These are phyloP conservation scores for Annona squamosa DNA, from an alignment of 164 flowering plant species.

Conservation along the genomic window DNA sequence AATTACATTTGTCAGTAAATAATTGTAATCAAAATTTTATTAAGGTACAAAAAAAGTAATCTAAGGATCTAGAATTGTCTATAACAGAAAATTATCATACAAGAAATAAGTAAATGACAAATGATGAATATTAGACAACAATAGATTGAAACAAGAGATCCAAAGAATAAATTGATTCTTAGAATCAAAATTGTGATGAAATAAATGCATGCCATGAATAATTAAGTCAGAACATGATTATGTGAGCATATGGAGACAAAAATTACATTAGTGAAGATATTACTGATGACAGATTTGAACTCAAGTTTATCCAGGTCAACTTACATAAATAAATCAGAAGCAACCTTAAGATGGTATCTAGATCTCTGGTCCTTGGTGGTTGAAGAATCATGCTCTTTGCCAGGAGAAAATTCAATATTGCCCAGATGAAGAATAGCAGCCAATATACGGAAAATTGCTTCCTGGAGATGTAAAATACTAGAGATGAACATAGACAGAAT, in stretches of 20 bases:
- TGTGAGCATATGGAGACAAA: background rate
- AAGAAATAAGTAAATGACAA: background rate
- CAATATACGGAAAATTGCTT: conserved; percentile 85
- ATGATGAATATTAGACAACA: background rate
- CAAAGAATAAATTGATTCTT: background rate
- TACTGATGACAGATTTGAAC: background rate
- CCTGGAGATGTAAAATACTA: conserved; percentile 32
- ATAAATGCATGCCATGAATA: too few species aligned
- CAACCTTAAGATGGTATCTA: conserved; percentile 70
- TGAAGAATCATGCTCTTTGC: conserved; percentile 97
- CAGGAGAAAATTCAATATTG: conserved; percentile 91
- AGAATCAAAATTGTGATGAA: too few species aligned
- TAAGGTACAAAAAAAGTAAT: too few species aligned
- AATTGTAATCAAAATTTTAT: too few species aligned
- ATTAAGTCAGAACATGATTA: too few species aligned
- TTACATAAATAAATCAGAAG: conserved; percentile 77
- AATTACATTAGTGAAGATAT: background rate
- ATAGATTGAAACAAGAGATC: background rate
- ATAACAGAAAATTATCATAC: background rate
- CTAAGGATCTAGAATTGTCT: too few species aligned
- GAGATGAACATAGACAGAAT: background rate
- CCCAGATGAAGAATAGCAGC: conserved; percentile 95
- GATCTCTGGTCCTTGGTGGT: conserved; percentile 75
- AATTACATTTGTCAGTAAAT: background rate
- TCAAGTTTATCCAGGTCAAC: conserved; percentile 16